These are phyloP conservation scores for Mycena indigotica DNA, from an alignment of 768 basidiomycete species.

Conservation along the genomic window DNA sequence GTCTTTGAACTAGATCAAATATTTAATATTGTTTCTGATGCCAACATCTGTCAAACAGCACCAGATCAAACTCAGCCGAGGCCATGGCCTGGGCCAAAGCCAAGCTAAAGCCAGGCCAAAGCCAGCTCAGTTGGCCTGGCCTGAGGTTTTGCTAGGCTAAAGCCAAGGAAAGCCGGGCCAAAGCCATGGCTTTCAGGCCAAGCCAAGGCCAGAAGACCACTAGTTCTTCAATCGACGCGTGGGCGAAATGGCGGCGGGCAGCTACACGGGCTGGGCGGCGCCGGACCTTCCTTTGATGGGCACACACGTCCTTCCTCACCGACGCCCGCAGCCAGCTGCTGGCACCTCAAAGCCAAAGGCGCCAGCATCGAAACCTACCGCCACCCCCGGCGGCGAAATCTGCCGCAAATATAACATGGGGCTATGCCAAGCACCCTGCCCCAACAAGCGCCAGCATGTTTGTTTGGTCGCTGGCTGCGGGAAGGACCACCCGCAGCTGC, in stretches of 20 bases:
- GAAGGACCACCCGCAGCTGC: constrained; percentile 3
- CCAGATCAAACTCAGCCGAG: no score
- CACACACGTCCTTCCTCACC: neutral
- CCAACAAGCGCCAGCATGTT: neutral
- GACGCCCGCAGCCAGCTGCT: neutral
- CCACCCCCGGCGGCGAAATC: neutral
- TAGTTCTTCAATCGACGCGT: constrained; percentile 9
- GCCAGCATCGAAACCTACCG: neutral
- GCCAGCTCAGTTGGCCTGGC: no score
- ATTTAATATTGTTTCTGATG: no score
- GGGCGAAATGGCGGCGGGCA: constrained; percentile 3
- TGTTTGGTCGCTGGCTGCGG: constrained; percentile 5
- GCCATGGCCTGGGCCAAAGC: no score
- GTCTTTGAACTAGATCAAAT: no score
- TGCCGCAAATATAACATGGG: neutral
- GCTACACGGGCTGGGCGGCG: neutral
- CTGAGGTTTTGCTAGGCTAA: no score
- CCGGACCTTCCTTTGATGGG: constrained; percentile 3
- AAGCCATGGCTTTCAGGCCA: no score
- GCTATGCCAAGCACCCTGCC: neutral
- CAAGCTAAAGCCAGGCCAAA: no score
- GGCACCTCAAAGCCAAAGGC: neutral
- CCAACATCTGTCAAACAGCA: no score
- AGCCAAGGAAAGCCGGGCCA: no score
- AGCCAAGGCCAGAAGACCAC: no score